Base-by-base conservation (phyloP, 1,284 basidiomycete species). In the Sparassis latifolia region DNA sequence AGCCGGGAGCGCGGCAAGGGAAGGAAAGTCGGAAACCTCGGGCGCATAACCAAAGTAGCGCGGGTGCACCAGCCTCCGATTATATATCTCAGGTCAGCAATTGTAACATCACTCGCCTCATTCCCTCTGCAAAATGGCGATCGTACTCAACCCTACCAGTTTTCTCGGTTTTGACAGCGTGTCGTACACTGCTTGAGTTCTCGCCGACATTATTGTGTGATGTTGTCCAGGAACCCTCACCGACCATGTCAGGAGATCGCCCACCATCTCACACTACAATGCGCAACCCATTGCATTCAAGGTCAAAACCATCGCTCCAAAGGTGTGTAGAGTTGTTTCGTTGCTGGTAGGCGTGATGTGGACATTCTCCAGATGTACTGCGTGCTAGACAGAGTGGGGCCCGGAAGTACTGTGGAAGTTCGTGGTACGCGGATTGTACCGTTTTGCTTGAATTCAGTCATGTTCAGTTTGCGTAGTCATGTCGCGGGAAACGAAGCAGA, bases 301-400 rank as follows among this genome's bases (percentile, higher is more conserved):
- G 70, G 94, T 99, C 75, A 99, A 99, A 78, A 99, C 97, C n/a
- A 99, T 97, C 4, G 96, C 97, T 32, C 96, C 96, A 3, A 98
- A 97, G 83, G 89, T 90, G 50, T 50, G 62, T 33, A 42, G 10
- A 10, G 5, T 10, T 38, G 10, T 51, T 48, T 32, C 20, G 20
- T 20, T 20, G 20, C 20, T 20, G 20, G 20, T 20, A 20, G 20
- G 20, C 20, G 20, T 20, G 20, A 20, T 20, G 20, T 20, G 20
- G 20, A 20, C 20, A 20, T 20, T 20, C 20, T 20, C 29, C 40
- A 91, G 88, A 71, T 90, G 52, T 97, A 97, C 73, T 97, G 92
- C 65, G 97, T 99, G 41, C 84, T 92, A 48, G 97, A 97, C 38
- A 78, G 93, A 62, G 90, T 99, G 57, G 95, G 98, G 64, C 87